Percentiles rank a stretch among this genome's conserved stretches.
Evolutionary conservation across 2,329 filamentous ascomycete genomes (phyloP).

Genomic region (Alternaria arbusti): DNA sequence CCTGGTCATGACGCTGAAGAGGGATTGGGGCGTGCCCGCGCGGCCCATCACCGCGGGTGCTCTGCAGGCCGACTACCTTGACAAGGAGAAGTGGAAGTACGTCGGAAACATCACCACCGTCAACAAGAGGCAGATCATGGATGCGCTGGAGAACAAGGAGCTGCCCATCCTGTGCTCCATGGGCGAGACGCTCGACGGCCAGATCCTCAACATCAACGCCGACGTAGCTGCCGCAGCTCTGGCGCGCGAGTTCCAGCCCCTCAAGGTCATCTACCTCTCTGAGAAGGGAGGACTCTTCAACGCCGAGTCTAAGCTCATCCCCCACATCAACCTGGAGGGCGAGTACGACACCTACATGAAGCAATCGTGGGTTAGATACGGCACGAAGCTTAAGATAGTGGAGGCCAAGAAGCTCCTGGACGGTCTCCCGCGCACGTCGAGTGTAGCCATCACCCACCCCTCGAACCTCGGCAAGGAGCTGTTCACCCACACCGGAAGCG

Average conservation of each 20-base stretch:
- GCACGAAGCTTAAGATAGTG: conserved; percentile 94
- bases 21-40: conserved; percentile 82
- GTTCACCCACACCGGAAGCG: conserved; percentile 94
- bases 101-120: conserved; percentile 96
- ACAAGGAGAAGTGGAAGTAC: conserved; percentile 94
- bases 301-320: conserved; percentile 94
- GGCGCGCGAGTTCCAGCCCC: conserved; percentile 83
- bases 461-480: conserved; percentile 95
- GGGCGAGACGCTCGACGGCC: conserved; percentile 90
- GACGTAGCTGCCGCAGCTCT: conserved; percentile 95
- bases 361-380: conserved; percentile 93
- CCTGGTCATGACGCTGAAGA: conserved; percentile 84
- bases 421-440: conserved; percentile 86
- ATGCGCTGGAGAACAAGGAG: conserved; percentile 84
- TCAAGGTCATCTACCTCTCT: conserved; percentile 98
- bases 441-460: conserved; percentile 96
- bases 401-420: conserved; percentile 95
- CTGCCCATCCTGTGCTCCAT: conserved; percentile 94
- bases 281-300: conserved; percentile 98
- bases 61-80: conserved; percentile 90
- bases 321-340: conserved; percentile 95
- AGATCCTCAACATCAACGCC: conserved; percentile 95
- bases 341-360: conserved; percentile 93
- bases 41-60: conserved; percentile 88
- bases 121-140: conserved; percentile 88